phyloP scores from a whole-genome alignment of 2,329 filamentous ascomycete genomes.

The Dothideomycetidae sp. region DNA sequence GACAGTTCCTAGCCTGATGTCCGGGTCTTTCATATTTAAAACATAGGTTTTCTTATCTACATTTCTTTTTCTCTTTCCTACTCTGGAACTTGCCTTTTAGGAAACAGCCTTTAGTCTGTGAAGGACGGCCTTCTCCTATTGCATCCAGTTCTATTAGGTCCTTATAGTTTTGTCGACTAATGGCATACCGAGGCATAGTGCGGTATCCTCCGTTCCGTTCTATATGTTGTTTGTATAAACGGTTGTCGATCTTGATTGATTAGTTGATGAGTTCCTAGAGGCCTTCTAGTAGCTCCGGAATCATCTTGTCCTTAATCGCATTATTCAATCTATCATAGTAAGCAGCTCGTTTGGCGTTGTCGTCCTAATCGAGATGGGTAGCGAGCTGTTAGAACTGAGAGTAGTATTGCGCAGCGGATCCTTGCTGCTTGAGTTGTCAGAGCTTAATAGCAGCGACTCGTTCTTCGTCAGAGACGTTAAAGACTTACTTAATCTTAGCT shows the following conservation, averaged over 20 bases:
- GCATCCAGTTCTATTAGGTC: slow-evolving; percentile 1
- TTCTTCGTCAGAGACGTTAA: slow-evolving; percentile 1
- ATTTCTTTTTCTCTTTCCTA: slow-evolving; percentile 2
- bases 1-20: neutral
- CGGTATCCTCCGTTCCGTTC: neutral
- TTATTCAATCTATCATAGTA: neutral
- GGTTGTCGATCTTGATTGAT: neutral
- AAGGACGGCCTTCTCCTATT: neutral
- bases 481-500: slow-evolving; percentile 1
- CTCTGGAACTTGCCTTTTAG: neutral
- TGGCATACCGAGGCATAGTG: neutral
- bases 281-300: neutral
- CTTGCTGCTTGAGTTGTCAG: neutral
- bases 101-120: neutral
- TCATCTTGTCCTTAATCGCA: neutral
- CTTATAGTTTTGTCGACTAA: neutral
- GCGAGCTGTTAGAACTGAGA: neutral
- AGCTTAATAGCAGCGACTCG: neutral
- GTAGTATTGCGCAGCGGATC: neutral
- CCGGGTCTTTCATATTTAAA: slow-evolving; percentile 3
- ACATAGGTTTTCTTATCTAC: neutral
- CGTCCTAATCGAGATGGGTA: neutral
- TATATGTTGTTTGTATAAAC: neutral
- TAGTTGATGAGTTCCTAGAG: neutral
- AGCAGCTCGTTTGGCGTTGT: neutral